Base-by-base conservation (phyloP, 2,329 filamentous ascomycete species). In the Endothia cerciana region DNA sequence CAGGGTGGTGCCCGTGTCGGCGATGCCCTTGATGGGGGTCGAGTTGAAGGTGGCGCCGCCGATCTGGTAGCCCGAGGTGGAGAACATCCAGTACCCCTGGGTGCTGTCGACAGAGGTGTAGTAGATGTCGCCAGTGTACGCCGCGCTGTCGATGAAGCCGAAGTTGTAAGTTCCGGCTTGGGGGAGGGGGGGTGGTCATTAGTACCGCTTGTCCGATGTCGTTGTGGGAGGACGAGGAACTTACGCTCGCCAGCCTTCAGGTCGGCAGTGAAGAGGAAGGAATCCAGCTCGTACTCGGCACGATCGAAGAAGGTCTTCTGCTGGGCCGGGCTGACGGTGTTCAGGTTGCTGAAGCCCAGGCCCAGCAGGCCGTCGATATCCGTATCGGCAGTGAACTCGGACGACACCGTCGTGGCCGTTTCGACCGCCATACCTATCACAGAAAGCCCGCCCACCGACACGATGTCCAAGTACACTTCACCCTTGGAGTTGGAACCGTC, bases 21-120 rank as follows among this genome's bases (percentile, higher is more conserved):
- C 82, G 65, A 87, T 87, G n/a, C 83, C 71, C n/a, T 67, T 70
- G 71, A 80, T 79, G 51, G 71, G 62, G 19, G 62, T 57, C 2
- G 74, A 70, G 53, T 73, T 74, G 59, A 79, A 78, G 60, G 72
- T 67, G 15, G 76, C 74, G 25, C 70, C 71, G 67, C 77, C 79
- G 65, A 80, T 76, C 56, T 69, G 63, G 57, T 77, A 79, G 62
- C 74, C 77, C 1, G 77, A 74, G 1, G 74, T 71, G 10, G 70
- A 76, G 78, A 90, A 90, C 49, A 81, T 78, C 89, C 89, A 92
- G 80, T 85, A 90, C 13, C 89, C 89, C 6, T 86, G 74, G 63
- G 79, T 79, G 69, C 71, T 79, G 75, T 87, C 79, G 63, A 89
- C 84, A 36, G 81, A 71, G 57, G 82, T 77, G 76, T 89, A 91